Percentiles rank a stretch among this genome's conserved stretches.
These are phyloP conservation scores for Madurella mycetomatis DNA, from an alignment of 2,329 filamentous ascomycete genomes.

Conservation along the genomic window DNA sequence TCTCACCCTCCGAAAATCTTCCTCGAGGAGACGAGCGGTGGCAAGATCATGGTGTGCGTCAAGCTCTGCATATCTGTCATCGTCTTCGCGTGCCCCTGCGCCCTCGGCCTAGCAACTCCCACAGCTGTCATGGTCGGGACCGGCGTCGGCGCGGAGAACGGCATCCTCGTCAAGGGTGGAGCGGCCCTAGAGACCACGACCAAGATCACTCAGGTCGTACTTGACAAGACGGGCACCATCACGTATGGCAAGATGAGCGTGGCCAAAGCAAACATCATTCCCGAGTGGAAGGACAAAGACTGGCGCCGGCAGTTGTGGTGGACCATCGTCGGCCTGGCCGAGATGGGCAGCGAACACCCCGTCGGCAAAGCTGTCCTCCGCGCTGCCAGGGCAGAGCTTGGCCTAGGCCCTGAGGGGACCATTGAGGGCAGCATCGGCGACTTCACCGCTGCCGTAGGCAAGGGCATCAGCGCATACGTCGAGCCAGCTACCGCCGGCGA, in stretches of 20 bases:
- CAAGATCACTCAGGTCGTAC: slow-evolving; percentile 81
- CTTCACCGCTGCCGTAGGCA: slow-evolving; percentile 78
- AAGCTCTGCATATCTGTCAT: slow-evolving; percentile 98
- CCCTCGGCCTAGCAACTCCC: slow-evolving; percentile 89
- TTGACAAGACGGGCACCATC: slow-evolving; percentile 94
- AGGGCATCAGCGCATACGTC: slow-evolving; percentile 76
- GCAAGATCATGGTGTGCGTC: slow-evolving; percentile 91
- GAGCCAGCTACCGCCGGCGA: slow-evolving; percentile 69
- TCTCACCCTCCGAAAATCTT: slow-evolving; percentile 86
- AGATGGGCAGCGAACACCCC: slow-evolving; percentile 93
- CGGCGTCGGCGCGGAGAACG: slow-evolving; percentile 91
- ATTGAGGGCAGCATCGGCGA: slow-evolving; percentile 82
- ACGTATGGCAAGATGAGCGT: slow-evolving; percentile 96
- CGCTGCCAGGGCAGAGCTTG: slow-evolving; percentile 71
- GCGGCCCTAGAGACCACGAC: slow-evolving; percentile 87
- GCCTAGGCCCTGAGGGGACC: slow-evolving; percentile 64
- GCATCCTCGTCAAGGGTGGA: slow-evolving; percentile 96
- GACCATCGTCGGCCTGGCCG: slow-evolving; percentile 90
- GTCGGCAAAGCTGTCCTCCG: slow-evolving; percentile 82
- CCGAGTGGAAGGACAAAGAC: slow-evolving; percentile 65
- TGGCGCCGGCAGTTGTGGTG: slow-evolving; percentile 79
- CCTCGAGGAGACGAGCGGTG: slow-evolving; percentile 71
- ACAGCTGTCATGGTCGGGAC: slow-evolving; percentile 99
- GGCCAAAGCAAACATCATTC: slow-evolving; percentile 62
- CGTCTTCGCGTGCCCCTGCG: slow-evolving; percentile 95